Percentiles rank a stretch among this genome's conserved stretches.
Evolutionary conservation across 2,329 filamentous ascomycete species (phyloP).

Genomic region (Purpureocillium takamizusanense): DNA sequence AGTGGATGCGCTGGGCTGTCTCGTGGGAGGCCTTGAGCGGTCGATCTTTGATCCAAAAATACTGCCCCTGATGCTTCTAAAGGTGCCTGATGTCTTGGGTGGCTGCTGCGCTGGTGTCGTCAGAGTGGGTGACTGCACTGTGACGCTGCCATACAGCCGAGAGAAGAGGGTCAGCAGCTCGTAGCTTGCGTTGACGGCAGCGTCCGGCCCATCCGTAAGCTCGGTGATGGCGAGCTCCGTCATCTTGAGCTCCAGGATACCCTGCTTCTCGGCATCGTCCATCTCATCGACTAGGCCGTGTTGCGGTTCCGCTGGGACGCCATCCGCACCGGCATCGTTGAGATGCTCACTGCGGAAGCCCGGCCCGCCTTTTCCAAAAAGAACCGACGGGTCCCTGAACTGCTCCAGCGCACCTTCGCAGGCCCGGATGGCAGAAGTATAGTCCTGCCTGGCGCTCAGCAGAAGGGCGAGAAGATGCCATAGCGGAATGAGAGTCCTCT

Average conservation of each 20-base stretch:
- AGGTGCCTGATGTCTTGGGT: conserved; percentile 64
- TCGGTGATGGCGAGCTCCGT: conserved; percentile 83
- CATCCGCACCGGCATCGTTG: conserved; percentile 39
- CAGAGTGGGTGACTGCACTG: conserved; percentile 35
- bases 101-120: conserved; percentile 37
- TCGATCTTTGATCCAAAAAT: conserved; percentile 60
- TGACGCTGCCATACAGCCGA: conserved; percentile 59
- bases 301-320: conserved; percentile 10
- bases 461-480: conserved; percentile 89
- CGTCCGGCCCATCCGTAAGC: conserved; percentile 70
- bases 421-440: conserved; percentile 66
- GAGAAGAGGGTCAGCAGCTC: conserved; percentile 78
- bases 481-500: conserved; percentile 62
- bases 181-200: conserved; percentile 79
- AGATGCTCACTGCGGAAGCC: conserved; percentile 58
- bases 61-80: conserved; percentile 62
- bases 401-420: conserved; percentile 91
- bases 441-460: conserved; percentile 80
- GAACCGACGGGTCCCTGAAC: conserved; percentile 61
- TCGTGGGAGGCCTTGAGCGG: conserved; percentile 33
- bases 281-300: conserved; percentile 65
- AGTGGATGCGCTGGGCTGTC: conserved; percentile 24
- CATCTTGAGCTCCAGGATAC: conserved; percentile 90
- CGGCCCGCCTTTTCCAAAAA: conserved; percentile 56
- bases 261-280: conserved; percentile 75